Conservation (phyloP, 164 flowering plant genomes). For the Chimonanthus praecox region DNA sequence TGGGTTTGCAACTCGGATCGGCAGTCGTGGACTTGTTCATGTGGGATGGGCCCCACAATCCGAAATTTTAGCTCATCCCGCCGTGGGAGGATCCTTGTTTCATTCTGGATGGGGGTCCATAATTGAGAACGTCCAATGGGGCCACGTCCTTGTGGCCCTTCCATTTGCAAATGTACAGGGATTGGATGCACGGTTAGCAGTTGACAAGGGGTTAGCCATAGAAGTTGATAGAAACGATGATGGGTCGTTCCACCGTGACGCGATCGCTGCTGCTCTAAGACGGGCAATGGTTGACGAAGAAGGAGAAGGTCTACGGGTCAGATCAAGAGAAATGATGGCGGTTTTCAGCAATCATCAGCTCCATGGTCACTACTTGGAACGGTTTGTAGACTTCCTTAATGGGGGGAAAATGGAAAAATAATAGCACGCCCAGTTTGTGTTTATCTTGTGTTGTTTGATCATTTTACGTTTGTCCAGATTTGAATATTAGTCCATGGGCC, state of each 20-base stretch:
- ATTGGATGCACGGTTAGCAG: constrained; percentile 40
- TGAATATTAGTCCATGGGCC: not conserved
- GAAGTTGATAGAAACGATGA: constrained; percentile 37
- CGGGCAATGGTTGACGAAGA: constrained; percentile 26
- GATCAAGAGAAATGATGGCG: constrained; percentile 22
- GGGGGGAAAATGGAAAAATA: too few species aligned
- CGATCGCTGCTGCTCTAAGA: constrained; percentile 14
- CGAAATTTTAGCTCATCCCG: constrained; percentile 37
- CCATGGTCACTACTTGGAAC: constrained; percentile 14
- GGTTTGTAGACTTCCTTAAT: constrained; percentile 12
- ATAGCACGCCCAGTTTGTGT: not conserved
- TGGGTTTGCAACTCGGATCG: constrained; percentile 28
- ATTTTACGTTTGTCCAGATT: not conserved
- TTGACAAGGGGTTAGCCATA: constrained; percentile 34
- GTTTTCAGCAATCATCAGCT: constrained; percentile 20
- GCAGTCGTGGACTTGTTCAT: constrained; percentile 31
- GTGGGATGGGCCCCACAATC: constrained; percentile 58
- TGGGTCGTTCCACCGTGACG: constrained; percentile 20
- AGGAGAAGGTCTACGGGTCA: constrained; percentile 25
- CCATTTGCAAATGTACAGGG: constrained; percentile 49
- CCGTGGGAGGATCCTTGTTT: constrained; percentile 52
- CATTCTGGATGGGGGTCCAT: constrained; percentile 68
- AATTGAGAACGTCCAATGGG: constrained; percentile 37
- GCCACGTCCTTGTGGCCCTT: constrained; percentile 36
- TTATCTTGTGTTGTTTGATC: not conserved